These are phyloP conservation scores for Crithidia expoeki DNA, from an alignment of 208 protist genomes.

Conservation along the genomic window DNA sequence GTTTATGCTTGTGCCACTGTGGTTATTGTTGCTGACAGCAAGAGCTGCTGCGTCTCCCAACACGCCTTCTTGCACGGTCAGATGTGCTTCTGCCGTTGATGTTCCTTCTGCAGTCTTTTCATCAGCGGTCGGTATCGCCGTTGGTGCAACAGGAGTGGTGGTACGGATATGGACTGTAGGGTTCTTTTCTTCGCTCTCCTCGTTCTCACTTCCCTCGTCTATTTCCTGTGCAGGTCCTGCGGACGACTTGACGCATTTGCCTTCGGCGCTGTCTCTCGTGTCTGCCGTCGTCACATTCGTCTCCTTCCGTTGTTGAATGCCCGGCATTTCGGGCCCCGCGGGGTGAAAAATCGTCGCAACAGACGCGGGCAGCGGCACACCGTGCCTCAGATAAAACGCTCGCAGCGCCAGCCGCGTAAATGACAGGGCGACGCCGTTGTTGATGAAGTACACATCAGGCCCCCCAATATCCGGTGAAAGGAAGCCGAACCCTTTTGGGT, in stretches of 20 bases:
- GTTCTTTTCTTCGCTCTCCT: neutral
- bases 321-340: neutral
- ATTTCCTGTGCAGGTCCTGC: no score
- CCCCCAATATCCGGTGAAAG: conserved; percentile 71
- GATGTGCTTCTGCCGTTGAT: no score
- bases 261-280: neutral
- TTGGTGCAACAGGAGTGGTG: neutral
- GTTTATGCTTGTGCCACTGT: neutral
- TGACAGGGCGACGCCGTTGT: conserved; percentile 51
- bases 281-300: neutral
- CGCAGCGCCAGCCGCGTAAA: conserved; percentile 73
- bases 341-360: conserved; percentile 22
- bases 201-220: neutral
- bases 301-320: neutral
- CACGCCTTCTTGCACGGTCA: neutral
- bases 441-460: conserved; percentile 85
- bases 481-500: conserved; percentile 77
- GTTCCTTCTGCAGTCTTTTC: neutral
- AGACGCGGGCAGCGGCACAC: conserved; percentile 28
- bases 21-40: neutral
- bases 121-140: neutral
- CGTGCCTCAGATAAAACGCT: conserved; percentile 39
- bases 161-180: neutral
- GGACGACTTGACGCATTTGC: no score
- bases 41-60: neutral